Percentiles rank a stretch among this genome's conserved stretches.
phyloP scores from a whole-genome alignment of 1,139 yeast species.

The Pneumocystis canis region DNA sequence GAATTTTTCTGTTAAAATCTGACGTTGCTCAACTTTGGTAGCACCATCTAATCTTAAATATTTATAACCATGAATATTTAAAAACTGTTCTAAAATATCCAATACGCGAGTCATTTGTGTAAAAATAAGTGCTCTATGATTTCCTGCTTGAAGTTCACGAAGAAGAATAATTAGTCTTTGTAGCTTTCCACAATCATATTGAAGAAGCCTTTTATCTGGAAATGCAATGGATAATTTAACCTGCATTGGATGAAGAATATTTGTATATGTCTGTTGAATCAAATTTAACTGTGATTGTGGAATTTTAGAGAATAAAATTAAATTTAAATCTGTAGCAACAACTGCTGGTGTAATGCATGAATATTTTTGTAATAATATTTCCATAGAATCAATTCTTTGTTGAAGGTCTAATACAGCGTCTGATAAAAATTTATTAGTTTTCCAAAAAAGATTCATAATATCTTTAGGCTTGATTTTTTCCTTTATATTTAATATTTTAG shows the following conservation, averaged over 20 bases:
- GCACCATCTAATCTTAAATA: conserved; percentile 96
- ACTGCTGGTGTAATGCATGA: conserved; percentile 82
- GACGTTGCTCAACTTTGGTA: conserved; percentile 93
- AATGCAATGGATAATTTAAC: conserved; percentile 83
- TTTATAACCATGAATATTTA: conserved; percentile 86
- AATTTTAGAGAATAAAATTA: conserved; percentile 11
- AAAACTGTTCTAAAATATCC: conserved; percentile 82
- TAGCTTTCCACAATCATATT: conserved; percentile 92
- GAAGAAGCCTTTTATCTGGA: conserved; percentile 83
- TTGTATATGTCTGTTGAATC: conserved; percentile 21
- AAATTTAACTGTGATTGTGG: conserved; percentile 1
- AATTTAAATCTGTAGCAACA: conserved; percentile 63
- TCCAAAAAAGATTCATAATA: conserved; percentile 14
- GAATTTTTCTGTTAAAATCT: conserved; percentile 79
- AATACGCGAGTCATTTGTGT: conserved; percentile 97
- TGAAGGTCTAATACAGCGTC: conserved; percentile 7
- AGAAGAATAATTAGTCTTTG: conserved; percentile 67
- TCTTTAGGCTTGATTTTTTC: conserved; percentile 13
- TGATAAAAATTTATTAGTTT: conserved; percentile 3
- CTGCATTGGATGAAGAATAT: conserved; percentile 75
- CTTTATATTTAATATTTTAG: not conserved
- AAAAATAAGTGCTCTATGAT: conserved; percentile 87
- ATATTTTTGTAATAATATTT: conserved; percentile 44
- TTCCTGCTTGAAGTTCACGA: conserved; percentile 64
- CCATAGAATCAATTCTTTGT: conserved; percentile 23